Conservation (phyloP, 257 asterid species). For the Gynochthodes officinalis region DNA sequence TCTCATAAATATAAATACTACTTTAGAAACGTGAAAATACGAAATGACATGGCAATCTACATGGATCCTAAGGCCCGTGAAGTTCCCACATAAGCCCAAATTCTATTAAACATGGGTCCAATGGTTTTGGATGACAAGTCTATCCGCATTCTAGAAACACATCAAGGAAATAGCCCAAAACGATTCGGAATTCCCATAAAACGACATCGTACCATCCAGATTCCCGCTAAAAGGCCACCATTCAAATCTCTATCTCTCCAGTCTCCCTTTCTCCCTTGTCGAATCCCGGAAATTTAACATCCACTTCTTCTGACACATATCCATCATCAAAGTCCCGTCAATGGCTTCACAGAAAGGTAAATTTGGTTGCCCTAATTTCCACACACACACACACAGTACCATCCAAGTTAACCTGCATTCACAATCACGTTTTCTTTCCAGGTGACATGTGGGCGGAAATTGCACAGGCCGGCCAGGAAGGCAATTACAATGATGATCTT, state of each 20-base stretch:
- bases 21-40: too few species aligned
- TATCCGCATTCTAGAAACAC: too few species aligned
- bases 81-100: too few species aligned
- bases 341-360: constrained; percentile 13
- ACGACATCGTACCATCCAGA: neutral
- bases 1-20: too few species aligned
- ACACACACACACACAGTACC: neutral
- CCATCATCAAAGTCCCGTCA: neutral
- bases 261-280: constrained; percentile 10
- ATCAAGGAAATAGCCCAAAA: constrained; percentile 1
- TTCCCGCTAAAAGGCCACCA: neutral
- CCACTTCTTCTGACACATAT: neutral
- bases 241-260: neutral
- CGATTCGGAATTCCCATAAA: too few species aligned
- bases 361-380: neutral
- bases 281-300: too few species aligned
- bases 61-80: too few species aligned
- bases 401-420: neutral
- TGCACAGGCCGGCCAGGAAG: constrained; percentile 34
- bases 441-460: constrained; percentile 62
- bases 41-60: too few species aligned
- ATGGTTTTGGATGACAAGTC: too few species aligned
- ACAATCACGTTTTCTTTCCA: constrained; percentile 12
- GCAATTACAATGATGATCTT: constrained; percentile 3
- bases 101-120: too few species aligned